Evolutionary conservation across 345 rosid species (phyloP), one percentile per base, ranked within the genome.

Genomic region (Durio zibethinus): DNA sequence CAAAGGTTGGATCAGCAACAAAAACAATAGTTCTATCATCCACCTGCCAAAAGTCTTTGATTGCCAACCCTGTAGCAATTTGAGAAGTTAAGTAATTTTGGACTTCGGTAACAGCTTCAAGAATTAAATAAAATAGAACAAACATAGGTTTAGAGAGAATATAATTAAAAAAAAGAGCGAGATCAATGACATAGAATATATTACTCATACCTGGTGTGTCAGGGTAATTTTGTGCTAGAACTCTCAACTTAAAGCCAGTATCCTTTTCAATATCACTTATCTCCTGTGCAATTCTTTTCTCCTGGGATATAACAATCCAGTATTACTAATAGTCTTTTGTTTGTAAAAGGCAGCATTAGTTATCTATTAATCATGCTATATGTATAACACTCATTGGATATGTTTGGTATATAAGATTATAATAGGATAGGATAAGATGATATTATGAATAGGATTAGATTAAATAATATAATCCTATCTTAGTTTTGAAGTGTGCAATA

Each of bases 161-260:
- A 9, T 1, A 57, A 70, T 5, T 21, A 36, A 12, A 38, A 43
- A 15, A 61, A 61, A 75, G 36, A 36, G 23, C 7, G 18, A 47
- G 57, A 53, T 31, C 65, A 33, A 31, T 33, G 40, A 52, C 35
- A 23, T 15, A 63, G 31, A 45, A 40, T 38, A 69, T 18, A 64
- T 15, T 64, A 72, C 72, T n/a, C 27, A 52, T 66, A 92, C 98
- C 97, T 3, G 98, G 98, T 68, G 98, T 94, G 43, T 88, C 91
- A 14, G 98, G 98, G 83, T 92, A 94, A 86, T 91, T 94, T 75
- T 94, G 98, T 72, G 97, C 97, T 80, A 94, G 81, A 75, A 94
- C 89, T 87, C 95, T 89, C 67, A 94, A 69, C 76, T 91, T 94
- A 83, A 88, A 94, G 76, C 97, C 97, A 10, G 98, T 92, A 79